These are phyloP conservation scores for Thinopyrum elongatum DNA, from an alignment of 176 grass and related monocot species.

Conservation along the genomic window DNA sequence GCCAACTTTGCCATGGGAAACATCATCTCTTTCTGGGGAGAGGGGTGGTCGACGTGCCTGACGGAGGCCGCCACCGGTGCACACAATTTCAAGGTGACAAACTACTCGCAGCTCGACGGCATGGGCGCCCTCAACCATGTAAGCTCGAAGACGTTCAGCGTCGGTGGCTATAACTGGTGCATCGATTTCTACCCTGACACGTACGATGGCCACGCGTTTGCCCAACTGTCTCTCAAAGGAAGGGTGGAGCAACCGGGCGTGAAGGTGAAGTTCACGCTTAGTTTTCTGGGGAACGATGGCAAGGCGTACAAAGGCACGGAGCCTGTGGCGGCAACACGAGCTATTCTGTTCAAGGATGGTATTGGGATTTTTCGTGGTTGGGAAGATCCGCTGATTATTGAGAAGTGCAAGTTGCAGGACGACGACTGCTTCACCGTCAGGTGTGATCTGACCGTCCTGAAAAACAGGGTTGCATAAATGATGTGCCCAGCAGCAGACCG, in stretches of 20 bases:
- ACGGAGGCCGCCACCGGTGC: slow-evolving; percentile 12
- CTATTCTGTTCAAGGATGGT: no score
- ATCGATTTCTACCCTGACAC: slow-evolving; percentile 32
- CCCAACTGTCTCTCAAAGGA: slow-evolving; percentile 1
- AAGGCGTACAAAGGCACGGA: not conserved
- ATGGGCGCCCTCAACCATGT: slow-evolving; percentile 7
- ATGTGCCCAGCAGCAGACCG: not conserved
- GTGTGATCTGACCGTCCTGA: not conserved
- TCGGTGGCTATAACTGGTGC: slow-evolving; percentile 34
- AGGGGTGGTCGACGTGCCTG: slow-evolving; percentile 10
- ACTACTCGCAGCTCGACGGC: slow-evolving; percentile 23
- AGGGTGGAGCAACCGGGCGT: not conserved
- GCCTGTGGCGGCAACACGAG: not conserved
- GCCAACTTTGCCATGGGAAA: not conserved
- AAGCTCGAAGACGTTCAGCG: slow-evolving; percentile 31
- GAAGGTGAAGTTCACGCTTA: slow-evolving; percentile 13
- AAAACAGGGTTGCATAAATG: not conserved
- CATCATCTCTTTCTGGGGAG: not conserved
- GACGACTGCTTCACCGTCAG: not conserved
- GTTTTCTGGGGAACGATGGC: not conserved
- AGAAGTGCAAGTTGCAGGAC: no score
- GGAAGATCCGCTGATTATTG: no score
- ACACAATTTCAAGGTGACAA: slow-evolving; percentile 29
- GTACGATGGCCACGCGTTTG: not conserved
- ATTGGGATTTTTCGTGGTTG: no score